Conservation (phyloP, 345 rosid genomes). For the Hibiscus tridactylites region DNA sequence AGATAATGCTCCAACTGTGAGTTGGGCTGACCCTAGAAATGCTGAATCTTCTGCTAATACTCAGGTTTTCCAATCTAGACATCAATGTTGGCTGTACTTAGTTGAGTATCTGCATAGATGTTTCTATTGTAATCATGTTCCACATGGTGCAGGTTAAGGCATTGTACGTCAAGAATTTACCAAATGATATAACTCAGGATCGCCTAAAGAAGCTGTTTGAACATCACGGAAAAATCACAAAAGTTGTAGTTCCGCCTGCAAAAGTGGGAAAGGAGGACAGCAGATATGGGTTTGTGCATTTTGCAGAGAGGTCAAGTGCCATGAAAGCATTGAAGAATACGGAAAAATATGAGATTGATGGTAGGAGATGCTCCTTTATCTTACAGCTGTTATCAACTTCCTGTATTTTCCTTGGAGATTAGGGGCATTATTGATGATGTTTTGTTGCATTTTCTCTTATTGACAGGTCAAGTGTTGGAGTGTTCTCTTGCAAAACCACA, state of each 20-base stretch:
- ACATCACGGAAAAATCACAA: constrained; percentile 70
- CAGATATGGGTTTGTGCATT: constrained; percentile 89
- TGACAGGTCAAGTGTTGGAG: constrained; percentile 74
- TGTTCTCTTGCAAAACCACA: constrained; percentile 95
- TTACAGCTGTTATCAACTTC: background rate
- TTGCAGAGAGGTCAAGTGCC: constrained; percentile 81
- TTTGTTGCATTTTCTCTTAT: constrained; percentile 11
- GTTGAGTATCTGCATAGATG: background rate
- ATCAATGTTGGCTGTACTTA: background rate
- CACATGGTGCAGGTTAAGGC: constrained; percentile 64
- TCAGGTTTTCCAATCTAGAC: constrained; percentile 39
- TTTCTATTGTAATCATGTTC: no score
- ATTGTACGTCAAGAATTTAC: constrained; percentile 81
- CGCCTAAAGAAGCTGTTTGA: constrained; percentile 68
- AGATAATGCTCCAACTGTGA: constrained; percentile 75
- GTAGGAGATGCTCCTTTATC: constrained; percentile 26
- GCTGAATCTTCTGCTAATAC: constrained; percentile 60
- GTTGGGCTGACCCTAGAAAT: constrained; percentile 93
- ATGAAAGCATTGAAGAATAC: constrained; percentile 80
- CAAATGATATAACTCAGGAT: constrained; percentile 67
- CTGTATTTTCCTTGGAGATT: background rate
- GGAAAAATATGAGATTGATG: constrained; percentile 85
- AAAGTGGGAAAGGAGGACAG: constrained; percentile 77
- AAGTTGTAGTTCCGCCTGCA: constrained; percentile 82
- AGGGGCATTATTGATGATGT: background rate